Evolutionary conservation across 176 grass and related monocot species (phyloP), one percentile per base, ranked within the genome.

Genomic region (Puccinellia tenuiflora): DNA sequence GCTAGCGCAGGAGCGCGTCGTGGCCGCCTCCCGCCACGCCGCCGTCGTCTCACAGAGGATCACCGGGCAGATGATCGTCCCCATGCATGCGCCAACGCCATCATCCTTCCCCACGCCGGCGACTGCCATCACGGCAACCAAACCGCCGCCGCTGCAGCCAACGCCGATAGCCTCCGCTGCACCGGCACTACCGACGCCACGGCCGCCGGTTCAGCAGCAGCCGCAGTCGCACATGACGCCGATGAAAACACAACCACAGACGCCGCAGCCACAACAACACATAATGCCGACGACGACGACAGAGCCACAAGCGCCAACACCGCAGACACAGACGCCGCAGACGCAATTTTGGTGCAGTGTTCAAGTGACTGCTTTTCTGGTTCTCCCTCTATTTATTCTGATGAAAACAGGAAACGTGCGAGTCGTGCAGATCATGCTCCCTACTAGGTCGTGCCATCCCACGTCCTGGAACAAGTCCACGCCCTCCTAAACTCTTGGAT

Each of bases 1-100:
- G 35, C 87, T 91, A 5, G 81, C 79, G 34, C 81, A 89, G 35
- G 94, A 94, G 20, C 91, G 90, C 81, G 83, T 87, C 78, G 61
- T 83, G 46, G 88, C 90, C 21, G 86, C 88, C 21, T 83, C 82
- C 8, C 91, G 91, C 40, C 85, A 94, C 84, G 76, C 88, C 47
- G 79, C 88, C 29, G 73, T 94, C 57, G 81, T 92, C 14, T 95
- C 96, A 5, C 96, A 98, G 39, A 89, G 92, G 51, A 61, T 98
- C 85, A 98, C 86, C 21, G 89, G 92, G 3, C 96, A 98, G 52
- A 80, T 85, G 52, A 75, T 82, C 33, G 87, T 90, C 39, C 86
- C 86, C 64, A 17, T 21, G 64, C 64, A 67, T 1, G 24, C 91
- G 20, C 88, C 54, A 57, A n/a, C n/a, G n/a, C 21, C 90, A 1